Evolutionary conservation across 164 flowering plant genomes (phyloP).

Genomic region (Akebia trifoliata): DNA sequence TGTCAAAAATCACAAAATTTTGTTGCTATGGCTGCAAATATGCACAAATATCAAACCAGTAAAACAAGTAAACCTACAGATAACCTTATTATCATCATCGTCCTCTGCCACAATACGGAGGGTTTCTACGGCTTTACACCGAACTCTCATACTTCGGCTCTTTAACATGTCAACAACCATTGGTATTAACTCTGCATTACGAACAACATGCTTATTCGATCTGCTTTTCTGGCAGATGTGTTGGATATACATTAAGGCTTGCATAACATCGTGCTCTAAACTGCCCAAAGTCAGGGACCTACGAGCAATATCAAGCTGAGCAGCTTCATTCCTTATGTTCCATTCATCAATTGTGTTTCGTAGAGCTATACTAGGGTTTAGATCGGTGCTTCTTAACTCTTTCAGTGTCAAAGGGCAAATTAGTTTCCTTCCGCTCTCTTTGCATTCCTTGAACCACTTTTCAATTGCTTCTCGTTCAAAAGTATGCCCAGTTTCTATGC

Average conservation of each 20-base stretch:
- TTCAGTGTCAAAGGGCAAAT: conserved; percentile 75
- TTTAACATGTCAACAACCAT: conserved; percentile 68
- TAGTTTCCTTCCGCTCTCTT: conserved; percentile 64
- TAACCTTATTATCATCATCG: conserved; percentile 79
- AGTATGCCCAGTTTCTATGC: conserved; percentile 82
- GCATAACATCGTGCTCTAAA: conserved; percentile 56
- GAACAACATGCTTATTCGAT: conserved; percentile 55
- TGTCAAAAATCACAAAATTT: too few species aligned
- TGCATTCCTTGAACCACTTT: conserved; percentile 87
- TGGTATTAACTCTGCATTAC: conserved; percentile 61
- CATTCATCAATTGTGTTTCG: conserved; percentile 90
- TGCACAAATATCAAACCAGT: too few species aligned
- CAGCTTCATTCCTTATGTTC: conserved; percentile 85
- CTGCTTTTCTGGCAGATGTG: conserved; percentile 50
- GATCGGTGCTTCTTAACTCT: conserved; percentile 63
- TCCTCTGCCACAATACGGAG: conserved; percentile 73
- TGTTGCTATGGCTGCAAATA: too few species aligned
- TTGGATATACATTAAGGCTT: conserved; percentile 60
- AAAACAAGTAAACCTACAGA: conserved; percentile 17
- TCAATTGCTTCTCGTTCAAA: conserved; percentile 92
- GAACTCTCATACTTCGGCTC: conserved; percentile 63
- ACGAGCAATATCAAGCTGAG: conserved; percentile 73
- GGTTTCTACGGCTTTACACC: conserved; percentile 76
- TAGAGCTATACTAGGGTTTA: conserved; percentile 86
- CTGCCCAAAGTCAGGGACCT: conserved; percentile 43